Evolutionary conservation across 1,284 basidiomycete genomes (phyloP), one percentile per base, ranked within the genome.

Genomic region (Dichomitus squalens): DNA sequence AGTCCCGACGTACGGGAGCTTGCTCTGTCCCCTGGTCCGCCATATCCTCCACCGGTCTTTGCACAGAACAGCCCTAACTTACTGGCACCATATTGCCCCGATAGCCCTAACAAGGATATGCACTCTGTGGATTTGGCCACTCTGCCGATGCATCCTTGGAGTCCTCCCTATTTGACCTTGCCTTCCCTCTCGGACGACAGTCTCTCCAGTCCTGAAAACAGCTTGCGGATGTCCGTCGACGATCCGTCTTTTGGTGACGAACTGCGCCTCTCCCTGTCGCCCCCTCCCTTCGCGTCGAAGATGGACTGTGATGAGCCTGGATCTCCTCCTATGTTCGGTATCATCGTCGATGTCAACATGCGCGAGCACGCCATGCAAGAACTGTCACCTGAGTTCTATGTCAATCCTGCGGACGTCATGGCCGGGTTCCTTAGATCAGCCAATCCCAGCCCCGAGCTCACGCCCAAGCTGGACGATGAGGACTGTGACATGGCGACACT

Each of bases 351-450:
- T 59, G 69, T 79, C 35, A 81, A 79, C 51, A 75, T 79, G 74
- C 77, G 74, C 52, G 67, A 72, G 21, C 53, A 60, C 3, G 65
- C 70, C 43, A 55, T 65, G 14, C 65, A 65, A 51, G 68, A 70
- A 31, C 54, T 51, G 6, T 20, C 51, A 53, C 39, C 68, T 50
- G 53, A 59, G 8, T 69, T 61, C 4, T 62, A 77, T 33, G 72
- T 85, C 53, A 77, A 84, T 61, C 83, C 83, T 34, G 69, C 76
- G 33, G 79, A 82, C 51, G 73, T 81, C 41, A 73, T 79, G 61
- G 63, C 47, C 14, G 31, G 44, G 27, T 47, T n/a, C 34, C 25
- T 43, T 27, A 33, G 49, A 40, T 31, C 61, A 57, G 20, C 39
- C 23, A 57, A 57, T 44, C 51, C 46, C 14, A 39, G 39, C 40